Conservation (phyloP, 139 green algal species). For the Chloropicon primus region DNA sequence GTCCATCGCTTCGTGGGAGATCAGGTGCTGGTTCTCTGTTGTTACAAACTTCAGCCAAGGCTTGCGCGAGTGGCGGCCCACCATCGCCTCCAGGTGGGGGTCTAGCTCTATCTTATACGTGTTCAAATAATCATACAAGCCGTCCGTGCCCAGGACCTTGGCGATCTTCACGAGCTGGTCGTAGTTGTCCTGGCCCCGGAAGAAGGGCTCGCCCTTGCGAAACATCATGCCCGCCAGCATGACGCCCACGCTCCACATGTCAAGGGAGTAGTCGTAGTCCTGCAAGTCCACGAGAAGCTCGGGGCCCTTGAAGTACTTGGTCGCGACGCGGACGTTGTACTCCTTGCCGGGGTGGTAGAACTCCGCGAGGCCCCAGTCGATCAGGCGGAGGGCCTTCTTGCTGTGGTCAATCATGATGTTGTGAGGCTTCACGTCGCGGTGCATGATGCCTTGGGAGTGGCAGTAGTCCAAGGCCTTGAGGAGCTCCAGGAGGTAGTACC, state of each 20-base stretch:
- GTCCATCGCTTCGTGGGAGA: conserved; percentile 79
- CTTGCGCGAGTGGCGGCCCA: conserved; percentile 71
- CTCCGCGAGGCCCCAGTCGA: conserved; percentile 98
- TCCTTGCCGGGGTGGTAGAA: conserved; percentile 88
- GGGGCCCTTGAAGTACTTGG: conserved; percentile 93
- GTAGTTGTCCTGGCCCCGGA: conserved; percentile 98
- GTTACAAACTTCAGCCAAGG: conserved; percentile 91
- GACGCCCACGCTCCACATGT: conserved; percentile 89
- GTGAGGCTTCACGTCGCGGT: conserved; percentile 58
- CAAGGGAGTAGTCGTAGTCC: conserved; percentile 96
- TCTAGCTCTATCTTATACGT: conserved; percentile 98
- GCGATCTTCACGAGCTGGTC: conserved; percentile 99
- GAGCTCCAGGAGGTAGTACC: conserved; percentile 96
- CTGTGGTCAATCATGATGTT: conserved; percentile 97
- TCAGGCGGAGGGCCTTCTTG: conserved; percentile 78
- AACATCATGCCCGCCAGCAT: conserved; percentile 81
- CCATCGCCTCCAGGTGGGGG: conserved; percentile 77
- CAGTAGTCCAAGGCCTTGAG: conserved; percentile 92
- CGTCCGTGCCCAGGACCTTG: conserved; percentile 85
- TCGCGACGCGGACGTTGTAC: conserved; percentile 97
- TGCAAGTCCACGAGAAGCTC: conserved; percentile 96
- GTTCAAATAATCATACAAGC: conserved; percentile 52
- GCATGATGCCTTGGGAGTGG: conserved; percentile 63
- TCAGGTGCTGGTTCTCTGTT: conserved; percentile 86
- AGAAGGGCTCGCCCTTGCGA: conserved; percentile 92